These are phyloP conservation scores for Aulographum hederae DNA, from an alignment of 2,329 filamentous ascomycete genomes.

Conservation along the genomic window DNA sequence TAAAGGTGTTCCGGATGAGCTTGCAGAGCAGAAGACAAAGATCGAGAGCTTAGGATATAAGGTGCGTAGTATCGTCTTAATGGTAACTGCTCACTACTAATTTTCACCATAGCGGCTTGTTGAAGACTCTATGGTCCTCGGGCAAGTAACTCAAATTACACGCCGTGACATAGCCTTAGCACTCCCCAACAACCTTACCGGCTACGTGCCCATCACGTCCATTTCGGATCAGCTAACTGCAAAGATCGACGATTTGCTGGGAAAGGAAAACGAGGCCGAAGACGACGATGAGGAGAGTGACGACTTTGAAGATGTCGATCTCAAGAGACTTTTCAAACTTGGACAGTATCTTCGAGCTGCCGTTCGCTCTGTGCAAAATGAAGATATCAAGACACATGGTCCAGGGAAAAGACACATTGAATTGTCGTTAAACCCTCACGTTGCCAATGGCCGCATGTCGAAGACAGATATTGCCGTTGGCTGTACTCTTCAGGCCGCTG, in stretches of 20 bases:
- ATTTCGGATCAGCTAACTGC: slow-evolving; percentile 65
- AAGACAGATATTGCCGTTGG: slow-evolving; percentile 58
- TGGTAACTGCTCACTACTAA: too few species aligned
- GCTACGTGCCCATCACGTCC: slow-evolving; percentile 82
- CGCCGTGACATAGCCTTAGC: slow-evolving; percentile 61
- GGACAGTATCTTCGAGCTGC: slow-evolving; percentile 81
- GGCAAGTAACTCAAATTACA: slow-evolving; percentile 68
- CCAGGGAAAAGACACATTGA: slow-evolving; percentile 71
- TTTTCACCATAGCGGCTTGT: slow-evolving; percentile 62
- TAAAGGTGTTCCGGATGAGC: slow-evolving; percentile 9
- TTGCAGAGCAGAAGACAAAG: too few species aligned
- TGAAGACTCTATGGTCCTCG: slow-evolving; percentile 73
- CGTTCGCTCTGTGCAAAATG: slow-evolving; percentile 61
- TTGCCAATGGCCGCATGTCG: slow-evolving; percentile 59
- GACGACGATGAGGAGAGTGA: slow-evolving; percentile 33
- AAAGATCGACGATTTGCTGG: slow-evolving; percentile 49
- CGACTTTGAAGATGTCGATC: slow-evolving; percentile 43
- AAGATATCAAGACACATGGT: slow-evolving; percentile 30
- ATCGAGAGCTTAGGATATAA: slow-evolving; percentile 5
- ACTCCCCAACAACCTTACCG: slow-evolving; percentile 81
- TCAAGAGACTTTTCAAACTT: slow-evolving; percentile 56
- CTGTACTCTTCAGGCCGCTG: slow-evolving; percentile 67
- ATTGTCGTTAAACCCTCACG: slow-evolving; percentile 62
- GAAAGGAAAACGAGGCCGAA: slow-evolving; percentile 37
- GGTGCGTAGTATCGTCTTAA: slow-evolving; percentile 6